Evolutionary conservation across 2,329 filamentous ascomycete species (phyloP).

Genomic region (Tolypocladium endophyticum): DNA sequence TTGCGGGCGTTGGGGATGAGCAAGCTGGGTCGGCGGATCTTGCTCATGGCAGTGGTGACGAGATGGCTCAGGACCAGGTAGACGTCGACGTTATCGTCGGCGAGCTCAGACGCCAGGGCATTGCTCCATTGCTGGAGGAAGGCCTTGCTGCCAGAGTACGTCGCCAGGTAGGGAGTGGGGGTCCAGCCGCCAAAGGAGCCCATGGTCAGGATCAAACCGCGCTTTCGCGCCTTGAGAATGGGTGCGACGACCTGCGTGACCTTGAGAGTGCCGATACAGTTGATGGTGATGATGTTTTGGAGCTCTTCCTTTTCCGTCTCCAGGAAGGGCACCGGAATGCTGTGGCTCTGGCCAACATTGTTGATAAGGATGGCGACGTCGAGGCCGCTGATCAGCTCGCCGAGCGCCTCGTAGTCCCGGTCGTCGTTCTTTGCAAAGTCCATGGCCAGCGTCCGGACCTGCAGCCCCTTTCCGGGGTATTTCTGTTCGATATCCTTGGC

Average conservation of each 20-base stretch:
- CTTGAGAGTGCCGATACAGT: slow-evolving; percentile 82
- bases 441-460: slow-evolving; percentile 78
- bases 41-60: slow-evolving; percentile 94
- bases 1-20: slow-evolving; percentile 71
- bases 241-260: slow-evolving; percentile 79
- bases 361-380: slow-evolving; percentile 87
- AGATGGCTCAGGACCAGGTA: slow-evolving; percentile 87
- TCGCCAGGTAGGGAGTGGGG: slow-evolving; percentile 84
- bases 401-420: slow-evolving; percentile 67
- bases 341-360: slow-evolving; percentile 93
- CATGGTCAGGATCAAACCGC: slow-evolving; percentile 91
- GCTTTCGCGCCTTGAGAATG: slow-evolving; percentile 72
- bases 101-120: slow-evolving; percentile 73
- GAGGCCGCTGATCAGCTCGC: slow-evolving; percentile 56
- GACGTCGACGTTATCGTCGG: slow-evolving; percentile 73
- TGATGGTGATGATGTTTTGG: slow-evolving; percentile 85
- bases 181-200: slow-evolving; percentile 90
- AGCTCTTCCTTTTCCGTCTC: slow-evolving; percentile 73
- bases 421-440: slow-evolving; percentile 78
- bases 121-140: slow-evolving; percentile 96
- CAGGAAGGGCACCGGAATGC: slow-evolving; percentile 81
- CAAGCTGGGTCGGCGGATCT: slow-evolving; percentile 69
- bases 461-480: slow-evolving; percentile 47
- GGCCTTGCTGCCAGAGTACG: slow-evolving; percentile 95
- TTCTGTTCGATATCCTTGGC: slow-evolving; percentile 64